Evolutionary conservation across 345 rosid genomes (phyloP).

Genomic region (Diplotaxis tenuifolia): DNA sequence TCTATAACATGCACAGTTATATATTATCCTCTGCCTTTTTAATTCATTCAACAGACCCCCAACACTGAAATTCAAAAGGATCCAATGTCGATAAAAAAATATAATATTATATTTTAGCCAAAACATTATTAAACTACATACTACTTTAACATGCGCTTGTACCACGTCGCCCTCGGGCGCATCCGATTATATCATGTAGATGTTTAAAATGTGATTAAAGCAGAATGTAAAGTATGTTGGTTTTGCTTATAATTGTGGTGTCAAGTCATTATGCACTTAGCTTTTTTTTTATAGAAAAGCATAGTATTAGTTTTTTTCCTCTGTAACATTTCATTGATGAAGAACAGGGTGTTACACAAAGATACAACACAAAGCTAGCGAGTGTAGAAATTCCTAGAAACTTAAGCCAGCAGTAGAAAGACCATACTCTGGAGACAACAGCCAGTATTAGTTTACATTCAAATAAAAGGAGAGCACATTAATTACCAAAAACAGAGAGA

Average conservation of each 20-base stretch:
- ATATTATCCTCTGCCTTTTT: no score
- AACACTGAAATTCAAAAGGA: slow-evolving; percentile 34
- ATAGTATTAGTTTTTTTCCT: neutral
- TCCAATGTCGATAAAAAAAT: slow-evolving; percentile 29
- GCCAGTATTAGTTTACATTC: no score
- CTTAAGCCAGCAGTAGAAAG: neutral
- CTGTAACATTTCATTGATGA: neutral
- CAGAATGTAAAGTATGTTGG: no score
- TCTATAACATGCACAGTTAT: no score
- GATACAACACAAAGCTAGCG: neutral
- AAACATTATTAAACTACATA: neutral
- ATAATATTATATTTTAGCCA: neutral
- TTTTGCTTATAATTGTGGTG: neutral
- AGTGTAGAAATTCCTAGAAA: neutral
- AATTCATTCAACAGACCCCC: slow-evolving; percentile 21
- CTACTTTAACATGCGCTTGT: neutral
- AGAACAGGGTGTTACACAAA: neutral
- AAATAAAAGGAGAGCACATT: slow-evolving; percentile 11
- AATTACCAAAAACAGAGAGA: neutral
- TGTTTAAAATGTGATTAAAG: neutral
- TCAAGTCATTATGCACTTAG: neutral
- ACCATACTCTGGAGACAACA: neutral
- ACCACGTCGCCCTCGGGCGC: no score
- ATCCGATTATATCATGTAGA: no score
- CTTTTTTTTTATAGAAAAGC: neutral